Base-by-base conservation (phyloP, 2,329 filamentous ascomycete species). In the Alternaria metachromatica region DNA sequence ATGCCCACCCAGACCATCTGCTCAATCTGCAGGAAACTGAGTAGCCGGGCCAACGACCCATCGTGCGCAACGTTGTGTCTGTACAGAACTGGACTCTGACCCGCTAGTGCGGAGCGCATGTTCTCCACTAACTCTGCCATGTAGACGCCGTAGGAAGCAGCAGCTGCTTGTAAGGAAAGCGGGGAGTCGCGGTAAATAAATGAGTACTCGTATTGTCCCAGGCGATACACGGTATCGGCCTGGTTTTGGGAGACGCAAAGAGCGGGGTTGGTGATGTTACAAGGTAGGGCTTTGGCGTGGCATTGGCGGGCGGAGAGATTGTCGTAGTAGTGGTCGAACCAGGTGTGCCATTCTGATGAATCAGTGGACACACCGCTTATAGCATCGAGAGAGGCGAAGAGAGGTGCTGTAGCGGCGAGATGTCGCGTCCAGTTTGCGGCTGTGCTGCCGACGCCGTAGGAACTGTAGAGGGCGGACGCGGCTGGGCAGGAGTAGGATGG, bases 1-100 rank as follows among this genome's bases (percentile, higher is more conserved):
- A 95, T 94, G 0, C 92, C 92, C 0, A 92, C 92, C 92, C 92
- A 95, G 1, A 93, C 88, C 92, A 95, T 95, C 56, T 84, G 78
- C 21, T 93, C 89, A 2, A 91, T 73, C 80, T 95, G 92, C 73
- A 96, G 75, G 15, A 94, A 85, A 3, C 87, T 87, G 21, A 96
- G 81, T 7, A 95, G 72, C 3, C 88, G 82, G 11, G 90, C 88
- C 7, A 94, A 74, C 4, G 88, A 90, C 3, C 92, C 93, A 71
- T 96, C 93, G 72, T 96, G 92, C 3, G 92, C 92, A 41, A 96
- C 85, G 67, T 95, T 94, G 74, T 96, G 92, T 46, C 88, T 80
- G 75, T 93, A 95, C 11, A 83, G 80, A 0, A 87, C 77, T 2
- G 64, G 53, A 8, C 62, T 69, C 21, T 64, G 65, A 0, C 72